These are phyloP conservation scores for Boletus rex-veris DNA, from an alignment of 768 basidiomycete species.

Conservation along the genomic window DNA sequence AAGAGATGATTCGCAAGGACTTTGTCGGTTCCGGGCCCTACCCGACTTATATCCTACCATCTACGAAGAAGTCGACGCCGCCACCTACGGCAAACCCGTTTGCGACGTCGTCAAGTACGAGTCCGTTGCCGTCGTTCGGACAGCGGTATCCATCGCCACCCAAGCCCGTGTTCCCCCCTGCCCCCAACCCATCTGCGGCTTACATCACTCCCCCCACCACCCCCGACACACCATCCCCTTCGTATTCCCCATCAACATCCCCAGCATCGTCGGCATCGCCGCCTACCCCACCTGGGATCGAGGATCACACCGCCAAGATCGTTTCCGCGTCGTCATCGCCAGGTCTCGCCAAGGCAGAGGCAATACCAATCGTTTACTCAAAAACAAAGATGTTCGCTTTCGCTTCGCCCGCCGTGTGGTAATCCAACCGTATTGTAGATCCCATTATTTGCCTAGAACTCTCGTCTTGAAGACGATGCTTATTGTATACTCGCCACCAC, in stretches of 20 bases:
- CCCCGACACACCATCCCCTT: conserved; percentile 55
- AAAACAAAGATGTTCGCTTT: conserved; percentile 65
- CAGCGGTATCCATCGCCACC: conserved; percentile 32
- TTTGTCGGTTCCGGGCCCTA: conserved; percentile 56
- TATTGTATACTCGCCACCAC: conserved; percentile 23
- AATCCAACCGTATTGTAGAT: conserved; percentile 27
- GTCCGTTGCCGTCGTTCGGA: conserved; percentile 28
- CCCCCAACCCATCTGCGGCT: conserved; percentile 6
- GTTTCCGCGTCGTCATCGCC: conserved; percentile 40
- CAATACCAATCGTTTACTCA: conserved; percentile 30
- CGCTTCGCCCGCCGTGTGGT: conserved; percentile 62
- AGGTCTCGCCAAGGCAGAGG: conserved; percentile 19
- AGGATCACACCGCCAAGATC: conserved; percentile 48
- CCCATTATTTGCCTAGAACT: conserved; percentile 22
- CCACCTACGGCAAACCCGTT: conserved; percentile 31
- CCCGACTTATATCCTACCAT: conserved; percentile 58
- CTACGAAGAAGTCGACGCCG: conserved; percentile 59
- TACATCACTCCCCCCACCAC: conserved; percentile 34
- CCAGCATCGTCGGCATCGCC: conserved; percentile 63
- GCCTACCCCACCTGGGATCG: conserved; percentile 52
- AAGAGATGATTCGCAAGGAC: conserved; percentile 55
- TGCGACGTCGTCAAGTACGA: conserved; percentile 30
- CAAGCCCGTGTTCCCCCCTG: conserved; percentile 22
- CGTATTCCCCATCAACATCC: conserved; percentile 49
- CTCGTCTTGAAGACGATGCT: conserved; percentile 29